phyloP scores from a whole-genome alignment of 1,284 basidiomycete genomes.

The Malassezia slooffiae region DNA sequence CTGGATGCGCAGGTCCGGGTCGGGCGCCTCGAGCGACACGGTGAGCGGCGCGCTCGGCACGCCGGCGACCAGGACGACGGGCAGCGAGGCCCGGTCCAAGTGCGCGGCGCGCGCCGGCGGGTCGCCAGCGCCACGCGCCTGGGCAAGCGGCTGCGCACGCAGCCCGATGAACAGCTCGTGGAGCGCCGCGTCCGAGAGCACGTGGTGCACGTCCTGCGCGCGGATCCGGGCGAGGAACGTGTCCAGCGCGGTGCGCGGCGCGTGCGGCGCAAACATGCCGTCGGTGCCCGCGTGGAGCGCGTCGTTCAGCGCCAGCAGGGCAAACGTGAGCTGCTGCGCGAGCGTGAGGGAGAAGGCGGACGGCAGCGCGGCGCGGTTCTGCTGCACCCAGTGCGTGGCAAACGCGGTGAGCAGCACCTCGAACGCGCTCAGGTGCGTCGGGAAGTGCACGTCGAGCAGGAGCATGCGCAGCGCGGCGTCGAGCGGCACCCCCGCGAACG shows the following conservation, averaged over 20 bases:
- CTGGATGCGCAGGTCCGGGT: slow-evolving; percentile 34
- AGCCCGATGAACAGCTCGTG: slow-evolving; percentile 31
- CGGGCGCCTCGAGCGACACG: slow-evolving; percentile 28
- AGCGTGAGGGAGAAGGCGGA: slow-evolving; percentile 45
- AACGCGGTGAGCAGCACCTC: slow-evolving; percentile 61
- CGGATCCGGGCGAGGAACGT: slow-evolving; percentile 32
- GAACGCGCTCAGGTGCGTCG: slow-evolving; percentile 59
- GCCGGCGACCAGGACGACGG: slow-evolving; percentile 27
- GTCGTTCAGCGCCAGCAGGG: slow-evolving; percentile 73
- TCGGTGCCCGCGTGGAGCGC: slow-evolving; percentile 32
- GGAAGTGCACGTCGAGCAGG: slow-evolving; percentile 62
- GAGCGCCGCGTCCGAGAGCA: slow-evolving; percentile 37
- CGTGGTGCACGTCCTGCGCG: slow-evolving; percentile 21
- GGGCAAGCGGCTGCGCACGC: slow-evolving; percentile 25
- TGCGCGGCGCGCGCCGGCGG: slow-evolving; percentile 23
- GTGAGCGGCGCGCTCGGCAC: slow-evolving; percentile 31
- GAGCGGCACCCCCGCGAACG: slow-evolving; percentile 67
- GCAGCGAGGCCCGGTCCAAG: slow-evolving; percentile 21
- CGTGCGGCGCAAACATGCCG: slow-evolving; percentile 22
- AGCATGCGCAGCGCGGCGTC: slow-evolving; percentile 82
- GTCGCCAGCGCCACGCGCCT: slow-evolving; percentile 18
- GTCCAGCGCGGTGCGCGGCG: slow-evolving; percentile 15
- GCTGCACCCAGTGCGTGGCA: slow-evolving; percentile 74
- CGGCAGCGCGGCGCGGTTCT: slow-evolving; percentile 53
- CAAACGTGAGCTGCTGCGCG: slow-evolving; percentile 57